Evolutionary conservation across 306 rosid genomes (phyloP).

Genomic region (Erythrophleum fordii): DNA sequence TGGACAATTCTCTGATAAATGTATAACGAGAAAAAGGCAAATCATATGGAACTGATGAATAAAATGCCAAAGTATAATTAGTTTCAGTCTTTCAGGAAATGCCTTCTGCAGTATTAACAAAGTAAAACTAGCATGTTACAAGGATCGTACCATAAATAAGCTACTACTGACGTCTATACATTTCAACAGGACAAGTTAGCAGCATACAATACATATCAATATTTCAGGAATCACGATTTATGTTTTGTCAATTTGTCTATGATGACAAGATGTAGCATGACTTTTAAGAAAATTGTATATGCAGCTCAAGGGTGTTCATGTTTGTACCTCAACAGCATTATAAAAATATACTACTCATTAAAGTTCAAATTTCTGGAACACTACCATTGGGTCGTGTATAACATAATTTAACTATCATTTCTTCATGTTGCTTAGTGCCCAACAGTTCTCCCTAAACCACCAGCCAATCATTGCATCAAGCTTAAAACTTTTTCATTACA

Average conservation of each 20-base stretch:
- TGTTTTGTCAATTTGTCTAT: neutral
- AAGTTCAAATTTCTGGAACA: neutral
- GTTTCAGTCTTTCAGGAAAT: neutral
- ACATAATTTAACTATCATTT: neutral
- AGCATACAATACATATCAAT: neutral
- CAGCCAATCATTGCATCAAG: constrained; percentile 28
- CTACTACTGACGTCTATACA: neutral
- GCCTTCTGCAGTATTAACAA: neutral
- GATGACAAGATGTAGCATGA: neutral
- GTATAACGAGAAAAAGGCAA: neutral
- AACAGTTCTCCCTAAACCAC: neutral
- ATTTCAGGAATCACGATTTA: neutral
- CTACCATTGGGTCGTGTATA: neutral
- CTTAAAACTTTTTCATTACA: constrained; percentile 26
- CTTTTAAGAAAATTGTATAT: neutral
- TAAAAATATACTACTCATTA: neutral
- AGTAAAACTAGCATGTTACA: neutral
- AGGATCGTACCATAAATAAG: neutral
- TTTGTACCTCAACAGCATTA: neutral
- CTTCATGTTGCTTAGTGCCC: neutral
- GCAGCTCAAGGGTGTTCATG: neutral
- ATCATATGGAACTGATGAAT: neutral
- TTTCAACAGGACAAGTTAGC: neutral
- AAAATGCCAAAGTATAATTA: neutral
- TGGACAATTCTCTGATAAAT: constrained; percentile 1